Evolutionary conservation across 169 alveolate species (phyloP), one percentile per base, ranked within the genome.

Genomic region (Eimeria acervulina): DNA sequence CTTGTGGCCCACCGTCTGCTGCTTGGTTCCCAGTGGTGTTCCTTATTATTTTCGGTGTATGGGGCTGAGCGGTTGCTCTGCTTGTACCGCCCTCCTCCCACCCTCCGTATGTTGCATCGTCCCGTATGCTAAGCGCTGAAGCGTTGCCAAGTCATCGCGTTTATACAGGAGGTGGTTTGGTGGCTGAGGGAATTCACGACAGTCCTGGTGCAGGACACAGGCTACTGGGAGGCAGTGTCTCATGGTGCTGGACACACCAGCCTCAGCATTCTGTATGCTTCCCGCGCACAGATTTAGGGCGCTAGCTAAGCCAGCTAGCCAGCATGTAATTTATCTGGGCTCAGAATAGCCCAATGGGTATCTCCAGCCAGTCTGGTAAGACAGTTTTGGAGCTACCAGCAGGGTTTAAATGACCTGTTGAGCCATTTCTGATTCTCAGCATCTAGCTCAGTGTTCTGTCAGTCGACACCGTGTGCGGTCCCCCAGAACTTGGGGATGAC

Each of bases 281-380:
- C 26, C 90, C 90, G 63, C 51, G 74, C 90, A 81, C 87, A 76
- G 87, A 26, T 36, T 44, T 76, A 76, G 87, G 38, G 87, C 52
- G 87, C 61, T 76, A 76, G 87, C 87, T 44, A 40, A 76, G 87
- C 87, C 59, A 76, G 87, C 87, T 76, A 76, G 87, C 87, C 59
- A 44, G 63, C 87, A 76, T 76, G 52, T 38, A 63, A 44, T 76
- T 76, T 76, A 38, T 19, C 87, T 76, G 87, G 87, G 87, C n/a
- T 76, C 61, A 7, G 15, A 10, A 23, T 36, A 26, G 23, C 59
- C 87, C 87, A 23, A 38, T 76, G 87, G 33, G 59, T 38, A 40
- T 47, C 80, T 68, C 80, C 80, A 68, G 33, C 80, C 80, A 68
- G 80, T 68, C 80, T 68, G 47, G 13, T 68, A 31, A 68, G 80